Conservation (phyloP, 331 rosid genomes). For the Dryas integrifolia region DNA sequence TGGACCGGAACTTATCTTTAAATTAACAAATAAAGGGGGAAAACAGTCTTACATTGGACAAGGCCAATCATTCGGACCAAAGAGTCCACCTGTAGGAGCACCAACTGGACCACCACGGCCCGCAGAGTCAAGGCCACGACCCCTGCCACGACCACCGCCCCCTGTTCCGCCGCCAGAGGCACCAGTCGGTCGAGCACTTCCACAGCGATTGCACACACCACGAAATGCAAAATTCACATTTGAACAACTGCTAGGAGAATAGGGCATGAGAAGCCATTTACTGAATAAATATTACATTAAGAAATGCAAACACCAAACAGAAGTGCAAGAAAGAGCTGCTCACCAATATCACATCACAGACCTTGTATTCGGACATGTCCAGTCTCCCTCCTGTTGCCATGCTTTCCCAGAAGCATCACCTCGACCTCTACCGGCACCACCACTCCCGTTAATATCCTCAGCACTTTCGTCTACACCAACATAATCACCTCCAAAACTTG, state of each 20-base stretch:
- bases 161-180: slow-evolving; percentile 65
- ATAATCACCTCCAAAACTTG: slow-evolving; percentile 39
- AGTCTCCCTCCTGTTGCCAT: slow-evolving; percentile 99
- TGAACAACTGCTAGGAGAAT: slow-evolving; percentile 64
- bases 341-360: slow-evolving; percentile 99
- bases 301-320: slow-evolving; percentile 14
- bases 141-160: slow-evolving; percentile 89
- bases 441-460: slow-evolving; percentile 49
- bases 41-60: slow-evolving; percentile 77
- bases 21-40: not conserved
- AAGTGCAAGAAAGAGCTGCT: slow-evolving; percentile 92
- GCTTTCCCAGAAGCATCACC: slow-evolving; percentile 77
- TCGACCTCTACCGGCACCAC: slow-evolving; percentile 71
- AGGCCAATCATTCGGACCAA: slow-evolving; percentile 98
- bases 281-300: slow-evolving; percentile 13
- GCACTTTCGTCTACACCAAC: slow-evolving; percentile 53
- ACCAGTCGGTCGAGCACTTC: slow-evolving; percentile 96
- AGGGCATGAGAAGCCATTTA: slow-evolving; percentile 36
- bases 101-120: slow-evolving; percentile 61
- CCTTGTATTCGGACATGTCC: slow-evolving; percentile 99
- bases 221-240: slow-evolving; percentile 99
- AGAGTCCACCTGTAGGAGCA: slow-evolving; percentile 69
- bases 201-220: slow-evolving; percentile 97
- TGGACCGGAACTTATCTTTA: not conserved
- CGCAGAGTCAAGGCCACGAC: slow-evolving; percentile 68